These are phyloP conservation scores for Hibiscus syriacus DNA, from an alignment of 345 rosid genomes.

Conservation along the genomic window DNA sequence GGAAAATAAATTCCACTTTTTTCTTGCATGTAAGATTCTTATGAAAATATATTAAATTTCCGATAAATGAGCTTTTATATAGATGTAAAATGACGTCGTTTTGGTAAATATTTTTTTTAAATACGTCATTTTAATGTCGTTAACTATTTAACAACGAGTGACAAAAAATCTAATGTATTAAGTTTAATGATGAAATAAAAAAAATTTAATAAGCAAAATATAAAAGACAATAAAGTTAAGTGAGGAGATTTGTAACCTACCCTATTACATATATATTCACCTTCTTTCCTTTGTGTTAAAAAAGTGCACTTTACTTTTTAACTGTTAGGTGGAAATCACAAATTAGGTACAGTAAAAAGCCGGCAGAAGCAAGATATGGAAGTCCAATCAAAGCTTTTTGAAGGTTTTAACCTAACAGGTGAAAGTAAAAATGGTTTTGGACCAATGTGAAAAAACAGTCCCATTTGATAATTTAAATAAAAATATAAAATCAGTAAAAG, in stretches of 20 bases:
- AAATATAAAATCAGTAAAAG: not conserved
- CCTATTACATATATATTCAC: not conserved
- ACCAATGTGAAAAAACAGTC: not conserved
- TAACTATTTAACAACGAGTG: too few relatives aligned
- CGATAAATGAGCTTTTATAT: too few relatives aligned
- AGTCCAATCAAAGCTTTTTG: slow-evolving; percentile 1
- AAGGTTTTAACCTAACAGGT: not conserved
- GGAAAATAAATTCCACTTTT: not conserved
- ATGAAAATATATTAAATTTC: too few relatives aligned
- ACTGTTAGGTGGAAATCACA: not conserved
- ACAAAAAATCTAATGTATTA: too few relatives aligned
- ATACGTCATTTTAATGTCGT: too few relatives aligned
- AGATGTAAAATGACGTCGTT: too few relatives aligned
- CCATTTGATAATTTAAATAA: not conserved
- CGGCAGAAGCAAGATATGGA: slow-evolving; percentile 1
- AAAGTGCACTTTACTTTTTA: not conserved
- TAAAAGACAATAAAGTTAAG: too few relatives aligned
- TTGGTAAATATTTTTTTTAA: too few relatives aligned
- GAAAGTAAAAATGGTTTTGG: not conserved
- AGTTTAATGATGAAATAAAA: too few relatives aligned
- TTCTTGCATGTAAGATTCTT: not conserved
- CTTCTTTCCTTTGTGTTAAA: not conserved
- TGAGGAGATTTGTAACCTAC: too few relatives aligned
- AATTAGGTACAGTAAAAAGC: not conserved
- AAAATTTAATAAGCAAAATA: too few relatives aligned